Evolutionary conservation across 2,329 filamentous ascomycete species (phyloP), one percentile per base, ranked within the genome.

Genomic region (Trichoderma sp.): DNA sequence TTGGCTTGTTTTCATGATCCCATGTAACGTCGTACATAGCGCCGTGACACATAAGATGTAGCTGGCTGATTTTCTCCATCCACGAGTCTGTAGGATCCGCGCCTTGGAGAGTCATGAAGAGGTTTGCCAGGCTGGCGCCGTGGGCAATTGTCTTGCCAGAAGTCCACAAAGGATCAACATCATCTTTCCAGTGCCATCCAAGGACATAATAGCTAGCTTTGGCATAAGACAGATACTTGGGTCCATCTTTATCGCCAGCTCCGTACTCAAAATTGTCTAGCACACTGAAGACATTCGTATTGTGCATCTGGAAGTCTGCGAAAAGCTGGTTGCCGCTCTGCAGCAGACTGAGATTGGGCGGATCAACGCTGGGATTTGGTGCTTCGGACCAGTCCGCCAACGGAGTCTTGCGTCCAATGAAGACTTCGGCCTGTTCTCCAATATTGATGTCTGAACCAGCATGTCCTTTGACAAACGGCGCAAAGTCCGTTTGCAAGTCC

Each of bases 161-260:
- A 6, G 68, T 70, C 65, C 73, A 74, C 1, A 79, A 67, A 1
- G 76, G 76, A 50, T 80, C 75, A 15, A 72, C 71, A 1, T 43
- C 69, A 11, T 61, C 39, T 7, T 77, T 74, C 23, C 72, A 75
- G 43, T 84, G 81, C 82, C 82, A 84, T 6, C 83, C 82, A 1
- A 85, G 13, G 0, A 84, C 74, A 72, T 81, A 82, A 72, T 84
- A 85, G 73, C 75, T 79, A 0, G 79, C 80, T 0, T 72, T 76
- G 15, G 80, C 82, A 0, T 69, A 11, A 2, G 72, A 26, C 0
- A 82, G 73, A 55, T 78, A 77, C 13, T 76, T 55, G 9, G 43
- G 43, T 6, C n/a, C 43, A 20, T 50, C 43, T 20, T n/a, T 20
- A 50, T 50, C 43, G 8, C n/a, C 43, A 11, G 43, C n/a, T 6